Base-by-base conservation (phyloP, 148 eudicot species). In the Talinum fruticosum region DNA sequence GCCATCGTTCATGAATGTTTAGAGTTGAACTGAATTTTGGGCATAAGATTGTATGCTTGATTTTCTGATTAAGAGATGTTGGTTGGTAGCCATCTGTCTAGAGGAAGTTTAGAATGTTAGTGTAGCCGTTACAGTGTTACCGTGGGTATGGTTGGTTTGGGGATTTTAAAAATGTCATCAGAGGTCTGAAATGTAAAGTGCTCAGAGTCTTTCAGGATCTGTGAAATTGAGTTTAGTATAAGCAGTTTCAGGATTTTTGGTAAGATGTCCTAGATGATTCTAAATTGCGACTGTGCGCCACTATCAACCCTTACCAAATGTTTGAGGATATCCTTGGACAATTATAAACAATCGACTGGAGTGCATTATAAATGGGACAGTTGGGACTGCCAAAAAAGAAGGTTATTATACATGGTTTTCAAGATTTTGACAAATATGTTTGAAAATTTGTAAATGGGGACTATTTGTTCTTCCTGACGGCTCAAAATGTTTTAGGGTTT, bases 21-120 rank as follows among this genome's bases (percentile, higher is more conserved):
- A 13, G 74, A 41, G 21, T 71, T 41, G 34, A n/a, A n/a, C n/a
- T n/a, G n/a, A 44, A 71, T 62, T 62, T 61, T 14, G 66, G 66
- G 66, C 66, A 61, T 61, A 61, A 7, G 16, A 61, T 26, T 61
- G 66, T 61, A 23, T 24, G 21, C 6, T 23, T 26, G 13, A 21
- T 62, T 1, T 28, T 5, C 6, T 62, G 33, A 10, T 41, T 0
- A 41, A 28, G 54, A 30, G 28, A 47, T 44, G 73, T 44, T 12
- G 16, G 33, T 15, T 70, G 41, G 33, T 70, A 54, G 23, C 34
- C 10, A 24, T 13, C 10, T 28, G 30, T 62, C 66, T 62, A 26
- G 66, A 33, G 32, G 33, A 28, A 62, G 66, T 0, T 28, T 12
- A 28, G 30, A 28, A 28, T 62, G 33, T 24, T 57, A 53, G 23